Evolutionary conservation across 2,329 filamentous ascomycete species (phyloP).

Genomic region (Ceratocystis smalleyi): DNA sequence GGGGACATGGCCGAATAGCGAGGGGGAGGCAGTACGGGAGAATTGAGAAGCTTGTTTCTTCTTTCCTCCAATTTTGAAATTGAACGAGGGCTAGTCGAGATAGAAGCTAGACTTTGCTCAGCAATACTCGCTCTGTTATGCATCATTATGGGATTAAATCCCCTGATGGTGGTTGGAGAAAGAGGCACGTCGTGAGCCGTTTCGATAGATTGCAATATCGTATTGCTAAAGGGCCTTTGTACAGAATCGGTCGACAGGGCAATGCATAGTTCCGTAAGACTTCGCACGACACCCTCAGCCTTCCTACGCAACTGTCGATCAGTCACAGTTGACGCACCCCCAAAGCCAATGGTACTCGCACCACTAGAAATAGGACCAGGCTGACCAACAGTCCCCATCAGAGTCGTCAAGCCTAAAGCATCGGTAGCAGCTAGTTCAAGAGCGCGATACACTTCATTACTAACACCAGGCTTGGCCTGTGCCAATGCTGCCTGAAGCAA

Average conservation of each 20-base stretch:
- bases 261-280: constrained; percentile 80
- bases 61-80: constrained; percentile 39
- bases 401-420: constrained; percentile 59
- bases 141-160: constrained; percentile 24
- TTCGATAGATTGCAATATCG: constrained; percentile 13
- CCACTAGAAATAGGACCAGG: constrained; percentile 53
- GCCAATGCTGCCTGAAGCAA: constrained; percentile 64
- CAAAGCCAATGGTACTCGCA: constrained; percentile 44
- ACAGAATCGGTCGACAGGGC: constrained; percentile 52
- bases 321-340: constrained; percentile 34
- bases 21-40: constrained; percentile 32
- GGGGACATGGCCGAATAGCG: constrained; percentile 26
- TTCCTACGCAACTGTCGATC: constrained; percentile 81
- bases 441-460: constrained; percentile 56
- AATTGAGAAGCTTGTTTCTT: constrained; percentile 32
- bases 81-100: constrained; percentile 32
- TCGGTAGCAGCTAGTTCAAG: constrained; percentile 71
- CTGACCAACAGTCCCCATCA: constrained; percentile 60
- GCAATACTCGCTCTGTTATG: constrained; percentile 30
- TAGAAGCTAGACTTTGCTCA: constrained; percentile 28
- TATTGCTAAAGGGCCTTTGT: constrained; percentile 17
- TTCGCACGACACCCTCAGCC: constrained; percentile 82
- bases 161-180: constrained; percentile 34
- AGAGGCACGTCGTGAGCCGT: constrained; percentile 21
- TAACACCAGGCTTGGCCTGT: constrained; percentile 59